phyloP scores from a whole-genome alignment of 352 stramenopile species.

The Phytophthora macrochlamydospora region DNA sequence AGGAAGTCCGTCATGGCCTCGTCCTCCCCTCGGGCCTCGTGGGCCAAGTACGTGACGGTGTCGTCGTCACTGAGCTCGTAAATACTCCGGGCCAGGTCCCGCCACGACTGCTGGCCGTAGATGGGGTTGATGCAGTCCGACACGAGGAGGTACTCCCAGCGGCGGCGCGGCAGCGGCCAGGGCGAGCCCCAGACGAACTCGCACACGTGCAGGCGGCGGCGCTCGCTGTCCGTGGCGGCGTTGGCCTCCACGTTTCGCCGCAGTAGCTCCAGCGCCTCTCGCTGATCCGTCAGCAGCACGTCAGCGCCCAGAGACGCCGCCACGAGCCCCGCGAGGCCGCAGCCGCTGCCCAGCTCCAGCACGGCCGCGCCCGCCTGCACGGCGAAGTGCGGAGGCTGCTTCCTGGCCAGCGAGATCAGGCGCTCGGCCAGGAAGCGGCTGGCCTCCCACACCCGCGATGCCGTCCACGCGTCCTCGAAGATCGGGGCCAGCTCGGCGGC shows the following conservation, averaged over 20 bases:
- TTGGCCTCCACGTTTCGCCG: conserved; percentile 64
- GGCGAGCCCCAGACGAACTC: conserved; percentile 74
- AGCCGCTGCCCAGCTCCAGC: conserved; percentile 84
- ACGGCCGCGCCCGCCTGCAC: conserved; percentile 36
- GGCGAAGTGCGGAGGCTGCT: conserved; percentile 19
- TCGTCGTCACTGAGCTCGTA: conserved; percentile 48
- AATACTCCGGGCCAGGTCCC: conserved; percentile 76
- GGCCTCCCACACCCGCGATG: conserved; percentile 74
- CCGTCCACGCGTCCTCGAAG: conserved; percentile 85
- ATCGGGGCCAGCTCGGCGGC: conserved; percentile 76
- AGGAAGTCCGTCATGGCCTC: conserved; percentile 77
- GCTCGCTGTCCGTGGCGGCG: conserved; percentile 40
- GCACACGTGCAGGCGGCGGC: conserved; percentile 38
- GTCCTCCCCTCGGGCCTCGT: conserved; percentile 77
- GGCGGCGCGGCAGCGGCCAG: conserved; percentile 26
- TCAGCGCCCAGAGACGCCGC: conserved; percentile 64
- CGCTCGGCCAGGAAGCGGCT: conserved; percentile 70
- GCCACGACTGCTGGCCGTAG: conserved; percentile 82
- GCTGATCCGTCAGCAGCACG: conserved; percentile 78
- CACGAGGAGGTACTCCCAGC: conserved; percentile 71
- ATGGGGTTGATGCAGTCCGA: conserved; percentile 90
- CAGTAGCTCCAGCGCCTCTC: conserved; percentile 69
- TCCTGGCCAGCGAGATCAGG: conserved; percentile 48
- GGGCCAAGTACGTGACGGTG: conserved; percentile 72
- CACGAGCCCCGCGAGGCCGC: conserved; percentile 74